Conservation (phyloP, 2,329 filamentous ascomycete species). For the Diplocarpon rosae region DNA sequence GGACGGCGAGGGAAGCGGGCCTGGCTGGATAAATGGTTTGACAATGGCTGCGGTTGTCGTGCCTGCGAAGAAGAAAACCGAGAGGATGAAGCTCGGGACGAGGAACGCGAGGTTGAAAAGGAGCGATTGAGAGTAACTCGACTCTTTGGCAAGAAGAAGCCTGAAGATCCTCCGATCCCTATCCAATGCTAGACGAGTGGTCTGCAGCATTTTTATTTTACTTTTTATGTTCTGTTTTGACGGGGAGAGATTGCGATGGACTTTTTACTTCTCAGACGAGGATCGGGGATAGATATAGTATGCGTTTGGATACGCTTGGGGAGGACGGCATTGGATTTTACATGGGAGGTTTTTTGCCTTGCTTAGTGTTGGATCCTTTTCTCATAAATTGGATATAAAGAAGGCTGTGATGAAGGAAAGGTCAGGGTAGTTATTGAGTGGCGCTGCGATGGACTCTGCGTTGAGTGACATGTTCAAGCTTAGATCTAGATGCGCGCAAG, state of each 20-base stretch:
- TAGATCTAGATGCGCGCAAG: background rate
- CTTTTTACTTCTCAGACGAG: too few relatives aligned
- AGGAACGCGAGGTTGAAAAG: background rate
- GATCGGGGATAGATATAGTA: too few relatives aligned
- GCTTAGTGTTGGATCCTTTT: too few relatives aligned
- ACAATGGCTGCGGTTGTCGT: conserved; percentile 20
- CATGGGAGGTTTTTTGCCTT: too few relatives aligned
- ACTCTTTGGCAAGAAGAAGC: background rate
- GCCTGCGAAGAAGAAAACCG: conserved; percentile 17
- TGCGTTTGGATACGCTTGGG: too few relatives aligned
- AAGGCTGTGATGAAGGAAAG: background rate
- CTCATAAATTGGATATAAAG: background rate
- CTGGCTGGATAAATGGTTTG: conserved; percentile 21
- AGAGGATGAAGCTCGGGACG: background rate
- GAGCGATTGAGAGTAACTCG: background rate
- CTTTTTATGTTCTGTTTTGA: too few relatives aligned
- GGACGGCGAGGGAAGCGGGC: conserved; percentile 7
- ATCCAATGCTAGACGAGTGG: too few relatives aligned
- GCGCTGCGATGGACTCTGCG: background rate
- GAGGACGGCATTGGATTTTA: background rate
- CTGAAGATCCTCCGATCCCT: too few relatives aligned
- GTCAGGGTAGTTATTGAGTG: background rate
- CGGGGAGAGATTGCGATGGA: too few relatives aligned
- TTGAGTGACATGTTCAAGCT: background rate
- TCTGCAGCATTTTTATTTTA: too few relatives aligned